Percentiles rank a stretch among this genome's conserved stretches.
Evolutionary conservation across 352 stramenopile genomes (phyloP).

Genomic region (Globisporangium cystogenes): DNA sequence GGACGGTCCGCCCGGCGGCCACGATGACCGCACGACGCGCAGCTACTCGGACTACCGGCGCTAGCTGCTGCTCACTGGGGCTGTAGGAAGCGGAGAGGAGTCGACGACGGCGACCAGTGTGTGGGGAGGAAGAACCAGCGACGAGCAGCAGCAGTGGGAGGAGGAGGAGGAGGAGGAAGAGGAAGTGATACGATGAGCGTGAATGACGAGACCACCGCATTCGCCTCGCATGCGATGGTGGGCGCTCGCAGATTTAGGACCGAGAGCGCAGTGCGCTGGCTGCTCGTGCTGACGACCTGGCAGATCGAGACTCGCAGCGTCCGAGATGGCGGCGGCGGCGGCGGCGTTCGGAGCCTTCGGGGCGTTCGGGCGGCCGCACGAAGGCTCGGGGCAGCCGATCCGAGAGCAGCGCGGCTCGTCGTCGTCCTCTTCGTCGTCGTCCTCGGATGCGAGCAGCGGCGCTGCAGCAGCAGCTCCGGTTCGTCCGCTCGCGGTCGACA

Average conservation of each 20-base stretch:
- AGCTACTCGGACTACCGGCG: slow-evolving; percentile 44
- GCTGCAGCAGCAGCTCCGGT: background rate
- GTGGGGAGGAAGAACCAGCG: too few relatives aligned
- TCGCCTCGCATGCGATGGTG: too few relatives aligned
- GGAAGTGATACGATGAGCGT: too few relatives aligned
- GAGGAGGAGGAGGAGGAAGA: too few relatives aligned
- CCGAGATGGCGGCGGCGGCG: background rate
- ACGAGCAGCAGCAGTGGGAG: too few relatives aligned
- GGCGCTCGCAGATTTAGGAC: background rate
- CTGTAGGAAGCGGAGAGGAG: too few relatives aligned
- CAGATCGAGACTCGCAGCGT: background rate
- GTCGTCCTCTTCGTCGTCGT: slow-evolving; percentile 5
- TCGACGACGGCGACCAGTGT: too few relatives aligned
- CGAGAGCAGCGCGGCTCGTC: slow-evolving; percentile 3
- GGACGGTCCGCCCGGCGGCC: slow-evolving; percentile 21
- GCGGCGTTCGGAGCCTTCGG: background rate
- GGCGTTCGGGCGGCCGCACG: background rate
- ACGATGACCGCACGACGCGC: slow-evolving; percentile 52
- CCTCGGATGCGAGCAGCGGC: slow-evolving; percentile 1
- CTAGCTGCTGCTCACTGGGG: too few relatives aligned
- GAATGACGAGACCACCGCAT: too few relatives aligned
- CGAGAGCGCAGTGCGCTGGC: background rate
- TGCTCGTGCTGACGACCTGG: background rate
- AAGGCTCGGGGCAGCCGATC: background rate
- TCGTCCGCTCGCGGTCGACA: slow-evolving; percentile 2